Percentiles rank a stretch among this genome's conserved stretches.
Conservation (phyloP, 345 rosid genomes). For the Cardamine occulta region DNA sequence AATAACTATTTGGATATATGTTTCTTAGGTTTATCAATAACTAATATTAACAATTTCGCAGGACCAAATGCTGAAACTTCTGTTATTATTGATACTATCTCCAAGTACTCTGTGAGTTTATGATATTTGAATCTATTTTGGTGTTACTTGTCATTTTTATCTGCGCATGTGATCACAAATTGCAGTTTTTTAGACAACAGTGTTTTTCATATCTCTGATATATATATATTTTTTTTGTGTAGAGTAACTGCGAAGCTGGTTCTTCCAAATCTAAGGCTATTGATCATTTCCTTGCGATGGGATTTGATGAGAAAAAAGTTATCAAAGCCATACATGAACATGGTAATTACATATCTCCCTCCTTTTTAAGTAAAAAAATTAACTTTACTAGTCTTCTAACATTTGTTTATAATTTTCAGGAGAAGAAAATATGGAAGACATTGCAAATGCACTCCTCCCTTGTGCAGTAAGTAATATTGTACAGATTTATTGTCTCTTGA, state of each 20-base stretch:
- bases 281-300: slow-evolving; percentile 74
- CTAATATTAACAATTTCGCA: neutral
- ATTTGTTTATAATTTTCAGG: slow-evolving; percentile 48
- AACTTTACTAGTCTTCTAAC: neutral
- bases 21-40: neutral
- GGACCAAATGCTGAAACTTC: slow-evolving; percentile 37
- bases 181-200: neutral
- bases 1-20: neutral
- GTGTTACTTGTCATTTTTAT: neutral
- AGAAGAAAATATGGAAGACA: slow-evolving; percentile 56
- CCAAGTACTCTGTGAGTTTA: slow-evolving; percentile 35
- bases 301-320: slow-evolving; percentile 64
- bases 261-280: slow-evolving; percentile 58
- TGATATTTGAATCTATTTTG: neutral
- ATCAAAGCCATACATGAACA: slow-evolving; percentile 64
- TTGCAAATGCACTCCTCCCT: slow-evolving; percentile 64
- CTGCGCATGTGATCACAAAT: neutral
- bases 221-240: neutral
- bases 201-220: neutral
- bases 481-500: neutral
- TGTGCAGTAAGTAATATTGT: slow-evolving; percentile 49
- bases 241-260: slow-evolving; percentile 60
- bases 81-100: slow-evolving; percentile 37
- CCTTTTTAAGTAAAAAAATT: neutral
- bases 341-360: slow-evolving; percentile 49